Conservation (phyloP, 768 basidiomycete species). For the Imleria badia region DNA sequence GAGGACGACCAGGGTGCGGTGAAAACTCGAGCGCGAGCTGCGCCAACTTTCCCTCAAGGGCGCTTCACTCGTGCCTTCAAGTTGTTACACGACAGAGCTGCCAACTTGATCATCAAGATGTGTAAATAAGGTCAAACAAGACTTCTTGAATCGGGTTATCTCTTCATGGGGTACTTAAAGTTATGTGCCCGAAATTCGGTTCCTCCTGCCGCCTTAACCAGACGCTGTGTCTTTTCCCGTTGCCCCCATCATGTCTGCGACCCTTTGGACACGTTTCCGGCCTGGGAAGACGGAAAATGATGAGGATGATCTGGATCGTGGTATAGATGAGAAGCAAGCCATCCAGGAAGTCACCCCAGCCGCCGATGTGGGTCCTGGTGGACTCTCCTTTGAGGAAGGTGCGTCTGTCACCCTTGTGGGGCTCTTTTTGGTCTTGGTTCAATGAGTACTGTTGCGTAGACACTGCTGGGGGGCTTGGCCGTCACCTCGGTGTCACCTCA, state of each 20-base stretch:
- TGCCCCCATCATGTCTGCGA: slow-evolving; percentile 2
- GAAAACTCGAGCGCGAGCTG: no score
- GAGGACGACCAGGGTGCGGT: no score
- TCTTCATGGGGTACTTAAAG: no score
- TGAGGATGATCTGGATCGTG: background rate
- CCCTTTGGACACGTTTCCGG: background rate
- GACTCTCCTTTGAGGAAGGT: slow-evolving; percentile 51
- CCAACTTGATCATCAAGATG: no score
- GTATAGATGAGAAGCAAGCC: background rate
- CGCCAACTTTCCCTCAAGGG: no score
- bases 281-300: background rate
- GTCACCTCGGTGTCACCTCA: slow-evolving; percentile 53
- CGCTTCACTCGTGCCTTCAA: no score
- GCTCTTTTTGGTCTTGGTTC: background rate
- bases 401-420: background rate
- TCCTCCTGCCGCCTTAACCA: background rate
- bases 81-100: no score
- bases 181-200: no score
- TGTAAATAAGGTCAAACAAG: no score
- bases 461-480: slow-evolving; percentile 53
- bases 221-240: background rate
- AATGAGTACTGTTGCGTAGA: slow-evolving; percentile 27
- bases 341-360: background rate
- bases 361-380: slow-evolving; percentile 38
- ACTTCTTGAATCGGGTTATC: no score